Conservation (phyloP, 129 eudicot species). For the Tanacetum coccineum region DNA sequence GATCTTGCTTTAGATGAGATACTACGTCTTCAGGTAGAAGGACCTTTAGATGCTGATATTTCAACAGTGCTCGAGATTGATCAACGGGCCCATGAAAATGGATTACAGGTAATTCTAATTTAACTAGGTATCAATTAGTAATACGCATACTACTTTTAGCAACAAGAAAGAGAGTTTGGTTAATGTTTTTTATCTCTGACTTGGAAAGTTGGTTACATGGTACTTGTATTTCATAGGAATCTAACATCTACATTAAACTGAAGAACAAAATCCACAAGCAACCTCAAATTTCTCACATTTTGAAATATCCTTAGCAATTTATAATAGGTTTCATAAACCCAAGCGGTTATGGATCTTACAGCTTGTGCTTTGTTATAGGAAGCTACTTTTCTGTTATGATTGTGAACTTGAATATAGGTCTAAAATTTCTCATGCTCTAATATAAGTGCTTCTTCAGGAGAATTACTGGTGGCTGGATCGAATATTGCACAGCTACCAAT, state of each 20-base stretch:
- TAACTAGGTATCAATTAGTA: neutral
- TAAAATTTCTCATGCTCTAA: slow-evolving; percentile 13
- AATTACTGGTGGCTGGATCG: slow-evolving; percentile 84
- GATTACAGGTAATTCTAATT: slow-evolving; percentile 64
- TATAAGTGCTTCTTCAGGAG: slow-evolving; percentile 51
- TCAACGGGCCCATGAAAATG: slow-evolving; percentile 97
- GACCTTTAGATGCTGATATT: slow-evolving; percentile 85
- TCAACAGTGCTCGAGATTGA: slow-evolving; percentile 85
- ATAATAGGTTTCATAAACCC: neutral
- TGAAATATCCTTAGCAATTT: slow-evolving; percentile 1
- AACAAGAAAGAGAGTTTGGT: slow-evolving; percentile 4
- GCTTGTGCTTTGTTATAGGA: slow-evolving; percentile 10
- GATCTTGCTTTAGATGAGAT: slow-evolving; percentile 88
- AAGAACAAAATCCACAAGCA: slow-evolving; percentile 4
- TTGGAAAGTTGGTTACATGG: neutral
- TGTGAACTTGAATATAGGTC: slow-evolving; percentile 10
- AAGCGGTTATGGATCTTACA: slow-evolving; percentile 17
- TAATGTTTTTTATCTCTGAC: neutral
- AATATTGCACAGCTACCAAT: slow-evolving; percentile 79
- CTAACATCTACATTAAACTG: neutral
- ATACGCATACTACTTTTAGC: neutral
- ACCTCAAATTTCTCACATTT: neutral
- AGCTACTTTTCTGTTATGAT: neutral
- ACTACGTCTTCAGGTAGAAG: slow-evolving; percentile 83
- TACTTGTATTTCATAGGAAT: slow-evolving; percentile 13